These are phyloP conservation scores for Metroxylon sagu DNA, from an alignment of 176 grass and related monocot species.

Conservation along the genomic window DNA sequence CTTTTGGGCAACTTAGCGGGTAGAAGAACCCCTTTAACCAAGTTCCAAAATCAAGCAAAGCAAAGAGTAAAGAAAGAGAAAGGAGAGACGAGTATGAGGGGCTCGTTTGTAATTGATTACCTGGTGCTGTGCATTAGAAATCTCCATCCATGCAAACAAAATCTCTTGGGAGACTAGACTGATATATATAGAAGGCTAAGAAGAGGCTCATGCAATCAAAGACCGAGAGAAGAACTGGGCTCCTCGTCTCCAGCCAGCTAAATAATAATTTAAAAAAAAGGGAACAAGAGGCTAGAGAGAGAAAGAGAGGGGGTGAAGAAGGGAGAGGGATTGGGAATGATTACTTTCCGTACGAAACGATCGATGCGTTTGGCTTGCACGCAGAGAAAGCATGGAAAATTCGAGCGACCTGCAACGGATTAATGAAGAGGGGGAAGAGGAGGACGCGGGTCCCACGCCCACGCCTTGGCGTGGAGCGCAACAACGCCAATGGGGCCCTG, in stretches of 20 bases:
- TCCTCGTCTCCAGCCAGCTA: no score
- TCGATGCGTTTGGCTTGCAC: slow-evolving; percentile 9
- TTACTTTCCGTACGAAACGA: slow-evolving; percentile 6
- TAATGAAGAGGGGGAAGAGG: background rate
- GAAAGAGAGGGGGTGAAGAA: background rate
- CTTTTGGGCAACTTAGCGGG: no score
- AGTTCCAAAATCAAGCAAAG: no score
- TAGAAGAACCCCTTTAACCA: no score
- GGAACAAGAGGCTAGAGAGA: background rate
- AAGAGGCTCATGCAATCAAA: no score
- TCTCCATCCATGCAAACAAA: slow-evolving; percentile 5
- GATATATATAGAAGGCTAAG: no score
- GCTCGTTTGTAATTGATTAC: no score
- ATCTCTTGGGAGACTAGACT: no score
- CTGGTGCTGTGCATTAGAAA: slow-evolving; percentile 1
- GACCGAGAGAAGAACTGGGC: no score
- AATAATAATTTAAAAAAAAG: no score
- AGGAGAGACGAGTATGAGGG: no score
- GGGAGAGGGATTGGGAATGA: background rate
- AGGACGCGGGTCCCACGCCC: background rate
- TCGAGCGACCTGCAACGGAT: background rate
- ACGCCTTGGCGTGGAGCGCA: background rate
- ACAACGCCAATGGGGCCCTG: background rate
- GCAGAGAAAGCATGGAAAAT: slow-evolving; percentile 10
- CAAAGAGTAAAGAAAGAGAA: no score